Evolutionary conservation across 169 alveolate genomes (phyloP).

Genomic region (Plasmodium yoelii): DNA sequence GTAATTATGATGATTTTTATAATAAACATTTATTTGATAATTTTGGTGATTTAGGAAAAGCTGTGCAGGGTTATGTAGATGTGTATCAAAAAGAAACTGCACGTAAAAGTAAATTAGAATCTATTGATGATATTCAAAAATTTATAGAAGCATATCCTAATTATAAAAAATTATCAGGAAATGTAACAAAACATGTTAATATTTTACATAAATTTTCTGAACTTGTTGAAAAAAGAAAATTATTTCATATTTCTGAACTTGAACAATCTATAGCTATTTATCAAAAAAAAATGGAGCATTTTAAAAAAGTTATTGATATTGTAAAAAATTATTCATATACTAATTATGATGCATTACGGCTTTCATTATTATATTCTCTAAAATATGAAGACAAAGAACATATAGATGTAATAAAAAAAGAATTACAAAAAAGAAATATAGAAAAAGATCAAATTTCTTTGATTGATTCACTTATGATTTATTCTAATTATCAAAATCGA

Average conservation of each 20-base stretch:
- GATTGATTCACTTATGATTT: slow-evolving; percentile 88
- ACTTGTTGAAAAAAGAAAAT: slow-evolving; percentile 87
- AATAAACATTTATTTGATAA: slow-evolving; percentile 90
- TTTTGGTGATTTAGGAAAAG: slow-evolving; percentile 95
- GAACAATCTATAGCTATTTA: slow-evolving; percentile 92
- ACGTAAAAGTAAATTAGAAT: slow-evolving; percentile 81
- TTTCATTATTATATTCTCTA: slow-evolving; percentile 89
- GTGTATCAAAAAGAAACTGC: slow-evolving; percentile 83
- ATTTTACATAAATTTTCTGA: slow-evolving; percentile 90
- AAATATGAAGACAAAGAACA: slow-evolving; percentile 91
- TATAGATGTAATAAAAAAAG: slow-evolving; percentile 32
- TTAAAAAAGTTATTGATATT: slow-evolving; percentile 85
- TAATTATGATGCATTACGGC: slow-evolving; percentile 89
- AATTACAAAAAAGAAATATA: slow-evolving; percentile 43
- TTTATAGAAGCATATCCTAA: slow-evolving; percentile 92
- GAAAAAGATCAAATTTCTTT: slow-evolving; percentile 82
- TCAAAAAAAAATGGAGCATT: slow-evolving; percentile 89
- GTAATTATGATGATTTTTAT: slow-evolving; percentile 93
- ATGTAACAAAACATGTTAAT: slow-evolving; percentile 92
- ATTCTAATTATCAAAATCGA: slow-evolving; percentile 90
- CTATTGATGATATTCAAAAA: slow-evolving; percentile 92
- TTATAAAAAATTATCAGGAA: slow-evolving; percentile 89
- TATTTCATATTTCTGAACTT: slow-evolving; percentile 89
- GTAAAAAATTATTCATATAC: slow-evolving; percentile 83
- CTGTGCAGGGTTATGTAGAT: slow-evolving; percentile 89